Conservation (phyloP, 805 yeast species). For the Spathaspora girioi region DNA sequence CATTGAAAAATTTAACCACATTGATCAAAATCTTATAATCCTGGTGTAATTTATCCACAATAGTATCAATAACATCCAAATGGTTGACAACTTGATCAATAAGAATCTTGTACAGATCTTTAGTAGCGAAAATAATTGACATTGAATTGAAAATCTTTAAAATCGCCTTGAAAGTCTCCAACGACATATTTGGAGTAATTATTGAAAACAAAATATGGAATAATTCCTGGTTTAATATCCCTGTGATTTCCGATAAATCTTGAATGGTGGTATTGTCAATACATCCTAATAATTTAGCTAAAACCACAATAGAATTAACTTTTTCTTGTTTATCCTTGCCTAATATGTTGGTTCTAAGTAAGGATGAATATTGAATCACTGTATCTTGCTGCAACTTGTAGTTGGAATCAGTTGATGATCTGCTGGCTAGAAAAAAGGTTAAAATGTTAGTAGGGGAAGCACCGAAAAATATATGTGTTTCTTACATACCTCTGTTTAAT, state of each 20-base stretch:
- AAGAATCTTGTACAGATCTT: slow-evolving; percentile 33
- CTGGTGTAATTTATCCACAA: slow-evolving; percentile 40
- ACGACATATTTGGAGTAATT: slow-evolving; percentile 38
- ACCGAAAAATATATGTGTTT: no score
- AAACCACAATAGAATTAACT: slow-evolving; percentile 49
- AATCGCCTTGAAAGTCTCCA: slow-evolving; percentile 44
- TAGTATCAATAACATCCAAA: slow-evolving; percentile 38
- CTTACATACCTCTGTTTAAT: slow-evolving; percentile 34
- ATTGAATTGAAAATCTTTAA: slow-evolving; percentile 39
- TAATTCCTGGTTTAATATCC: slow-evolving; percentile 37
- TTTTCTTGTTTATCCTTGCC: slow-evolving; percentile 48
- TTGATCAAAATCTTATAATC: slow-evolving; percentile 42
- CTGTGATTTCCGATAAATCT: slow-evolving; percentile 21
- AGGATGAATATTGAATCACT: slow-evolving; percentile 31
- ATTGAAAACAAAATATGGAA: slow-evolving; percentile 40
- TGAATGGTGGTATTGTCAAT: slow-evolving; percentile 32
- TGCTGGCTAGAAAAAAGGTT: not conserved
- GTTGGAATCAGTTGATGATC: slow-evolving; percentile 3
- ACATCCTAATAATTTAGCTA: slow-evolving; percentile 50
- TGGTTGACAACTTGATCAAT: slow-evolving; percentile 33
- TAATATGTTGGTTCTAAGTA: slow-evolving; percentile 39
- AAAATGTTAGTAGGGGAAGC: not conserved
- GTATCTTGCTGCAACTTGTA: slow-evolving; percentile 27
- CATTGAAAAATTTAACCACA: slow-evolving; percentile 44
- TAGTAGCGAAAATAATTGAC: slow-evolving; percentile 40